Conservation (phyloP, 441 rosid species). For the Lepidium campestre region DNA sequence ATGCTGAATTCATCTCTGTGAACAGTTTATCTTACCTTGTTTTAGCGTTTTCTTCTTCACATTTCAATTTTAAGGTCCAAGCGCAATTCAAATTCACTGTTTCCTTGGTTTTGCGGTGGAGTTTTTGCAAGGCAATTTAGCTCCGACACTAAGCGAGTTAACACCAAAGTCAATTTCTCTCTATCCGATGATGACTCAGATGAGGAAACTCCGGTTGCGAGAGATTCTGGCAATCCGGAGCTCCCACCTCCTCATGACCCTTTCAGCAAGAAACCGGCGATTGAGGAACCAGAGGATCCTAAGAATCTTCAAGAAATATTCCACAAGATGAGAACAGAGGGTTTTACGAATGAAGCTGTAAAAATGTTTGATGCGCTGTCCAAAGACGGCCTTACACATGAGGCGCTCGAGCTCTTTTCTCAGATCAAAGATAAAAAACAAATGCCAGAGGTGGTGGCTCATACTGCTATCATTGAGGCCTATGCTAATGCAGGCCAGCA, state of each 20-base stretch:
- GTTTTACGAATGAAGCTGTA: constrained; percentile 49
- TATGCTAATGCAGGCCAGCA: constrained; percentile 61
- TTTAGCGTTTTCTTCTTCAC: constrained; percentile 1
- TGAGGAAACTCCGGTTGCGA: background rate
- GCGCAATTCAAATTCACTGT: background rate
- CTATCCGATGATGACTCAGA: constrained; percentile 42
- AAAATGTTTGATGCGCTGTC: constrained; percentile 87
- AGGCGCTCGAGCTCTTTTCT: constrained; percentile 62
- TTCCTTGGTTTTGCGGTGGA: constrained; percentile 9
- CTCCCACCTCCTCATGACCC: constrained; percentile 69
- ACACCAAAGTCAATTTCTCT: constrained; percentile 67
- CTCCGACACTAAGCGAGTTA: constrained; percentile 17
- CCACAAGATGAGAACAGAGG: constrained; percentile 56
- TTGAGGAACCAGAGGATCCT: constrained; percentile 54
- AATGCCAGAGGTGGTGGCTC: constrained; percentile 69
- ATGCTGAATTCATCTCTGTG: background rate
- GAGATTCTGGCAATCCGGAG: constrained; percentile 23
- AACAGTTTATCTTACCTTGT: background rate
- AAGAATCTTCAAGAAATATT: constrained; percentile 56
- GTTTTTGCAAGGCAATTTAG: constrained; percentile 18
- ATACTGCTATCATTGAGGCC: constrained; percentile 68
- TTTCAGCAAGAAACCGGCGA: constrained; percentile 38
- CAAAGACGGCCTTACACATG: constrained; percentile 65
- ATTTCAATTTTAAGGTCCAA: constrained; percentile 6
- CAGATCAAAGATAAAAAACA: constrained; percentile 60